Percentiles rank a stretch among this genome's conserved stretches.
These are phyloP conservation scores for Triangularia setosa DNA, from an alignment of 2,329 filamentous ascomycete genomes.

Conservation along the genomic window DNA sequence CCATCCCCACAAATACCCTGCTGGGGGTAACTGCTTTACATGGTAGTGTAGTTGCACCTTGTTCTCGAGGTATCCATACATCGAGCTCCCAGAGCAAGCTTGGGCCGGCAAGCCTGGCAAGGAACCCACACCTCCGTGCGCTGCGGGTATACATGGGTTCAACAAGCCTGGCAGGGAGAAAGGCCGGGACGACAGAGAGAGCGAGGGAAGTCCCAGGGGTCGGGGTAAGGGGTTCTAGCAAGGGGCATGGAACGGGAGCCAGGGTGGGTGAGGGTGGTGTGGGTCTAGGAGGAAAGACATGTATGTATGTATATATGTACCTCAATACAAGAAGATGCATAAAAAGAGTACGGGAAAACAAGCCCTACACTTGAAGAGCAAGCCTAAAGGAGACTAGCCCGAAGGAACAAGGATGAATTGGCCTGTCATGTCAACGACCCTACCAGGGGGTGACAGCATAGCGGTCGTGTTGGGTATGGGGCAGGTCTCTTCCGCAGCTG, in stretches of 20 bases:
- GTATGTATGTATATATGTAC: constrained; percentile 4
- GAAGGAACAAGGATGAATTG: constrained; percentile 5
- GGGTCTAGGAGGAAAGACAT: background rate
- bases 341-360: background rate
- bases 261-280: constrained; percentile 9
- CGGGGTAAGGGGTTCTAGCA: constrained; percentile 7
- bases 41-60: background rate
- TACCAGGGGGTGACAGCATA: constrained; percentile 16
- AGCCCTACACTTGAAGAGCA: background rate
- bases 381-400: constrained; percentile 3
- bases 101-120: constrained; percentile 18
- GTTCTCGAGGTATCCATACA: constrained; percentile 5
- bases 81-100: constrained; percentile 16
- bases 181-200: constrained; percentile 12
- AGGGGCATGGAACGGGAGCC: background rate
- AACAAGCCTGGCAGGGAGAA: constrained; percentile 13
- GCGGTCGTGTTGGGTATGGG: constrained; percentile 1
- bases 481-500: constrained; percentile 7
- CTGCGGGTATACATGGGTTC: constrained; percentile 7
- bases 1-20: constrained; percentile 22
- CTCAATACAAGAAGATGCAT: constrained; percentile 10
- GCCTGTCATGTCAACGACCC: constrained; percentile 23
- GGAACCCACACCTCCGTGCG: constrained; percentile 23
- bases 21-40: background rate
- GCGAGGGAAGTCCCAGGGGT: constrained; percentile 8